Conservation (phyloP, 768 basidiomycete genomes). For the Gyrodon lividus region DNA sequence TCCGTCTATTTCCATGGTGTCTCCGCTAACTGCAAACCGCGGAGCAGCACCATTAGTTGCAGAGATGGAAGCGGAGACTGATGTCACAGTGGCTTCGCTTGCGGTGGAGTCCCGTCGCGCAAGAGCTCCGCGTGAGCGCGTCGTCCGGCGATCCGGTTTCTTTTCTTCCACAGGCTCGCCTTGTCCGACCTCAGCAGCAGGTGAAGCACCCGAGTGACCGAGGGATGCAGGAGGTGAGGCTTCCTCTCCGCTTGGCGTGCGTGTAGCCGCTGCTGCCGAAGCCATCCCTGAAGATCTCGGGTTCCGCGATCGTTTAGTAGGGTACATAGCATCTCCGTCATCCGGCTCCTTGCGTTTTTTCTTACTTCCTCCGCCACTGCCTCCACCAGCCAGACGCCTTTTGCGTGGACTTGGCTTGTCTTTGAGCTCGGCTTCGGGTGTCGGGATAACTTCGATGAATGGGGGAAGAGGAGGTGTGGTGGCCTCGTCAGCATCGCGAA, state of each 20-base stretch:
- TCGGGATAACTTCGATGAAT: slow-evolving; percentile 3
- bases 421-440: slow-evolving; percentile 32
- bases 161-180: slow-evolving; percentile 18
- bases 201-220: slow-evolving; percentile 23
- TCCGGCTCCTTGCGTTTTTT: slow-evolving; percentile 60
- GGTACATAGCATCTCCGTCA: slow-evolving; percentile 65
- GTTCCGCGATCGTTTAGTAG: slow-evolving; percentile 63
- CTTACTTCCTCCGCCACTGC: slow-evolving; percentile 44
- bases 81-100: slow-evolving; percentile 46
- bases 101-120: slow-evolving; percentile 51
- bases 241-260: slow-evolving; percentile 36
- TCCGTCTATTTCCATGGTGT: slow-evolving; percentile 15
- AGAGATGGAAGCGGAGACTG: slow-evolving; percentile 34
- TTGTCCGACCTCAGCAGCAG: slow-evolving; percentile 16
- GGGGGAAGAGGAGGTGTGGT: slow-evolving; percentile 8
- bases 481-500: slow-evolving; percentile 46
- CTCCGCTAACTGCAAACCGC: slow-evolving; percentile 15
- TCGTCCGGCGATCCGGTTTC: slow-evolving; percentile 43
- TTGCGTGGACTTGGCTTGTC: slow-evolving; percentile 53
- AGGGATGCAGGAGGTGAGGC: slow-evolving; percentile 40
- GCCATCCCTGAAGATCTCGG: slow-evolving; percentile 40
- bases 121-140: slow-evolving; percentile 42
- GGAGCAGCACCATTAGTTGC: slow-evolving; percentile 15
- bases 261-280: slow-evolving; percentile 12
- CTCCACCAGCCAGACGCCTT: slow-evolving; percentile 36